Evolutionary conservation across 2,329 filamentous ascomycete genomes (phyloP).

Genomic region (Neofusicoccum umdonicola): DNA sequence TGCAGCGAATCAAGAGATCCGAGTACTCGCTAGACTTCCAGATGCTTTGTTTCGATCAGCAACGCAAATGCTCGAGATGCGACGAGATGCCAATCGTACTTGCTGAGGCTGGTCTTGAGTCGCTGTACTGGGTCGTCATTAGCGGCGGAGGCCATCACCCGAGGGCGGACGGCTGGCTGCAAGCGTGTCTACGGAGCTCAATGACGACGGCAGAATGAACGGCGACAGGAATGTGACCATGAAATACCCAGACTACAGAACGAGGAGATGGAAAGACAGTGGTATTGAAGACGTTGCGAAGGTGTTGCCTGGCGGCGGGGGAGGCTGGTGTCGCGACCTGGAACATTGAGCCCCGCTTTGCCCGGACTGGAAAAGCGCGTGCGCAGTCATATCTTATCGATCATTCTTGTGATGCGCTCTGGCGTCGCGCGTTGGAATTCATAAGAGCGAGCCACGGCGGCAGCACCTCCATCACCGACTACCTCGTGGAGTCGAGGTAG

Average conservation of each 20-base stretch:
- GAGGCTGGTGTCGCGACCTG: conserved; percentile 6
- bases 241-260: neutral
- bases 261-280: neutral
- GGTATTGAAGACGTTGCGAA: neutral
- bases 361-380: neutral
- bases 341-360: conserved; percentile 4
- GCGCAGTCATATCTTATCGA: neutral
- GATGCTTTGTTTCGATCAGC: neutral
- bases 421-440: no score
- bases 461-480: no score
- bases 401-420: no score
- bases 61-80: neutral
- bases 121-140: conserved; percentile 6
- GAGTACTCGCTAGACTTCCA: conserved; percentile 14
- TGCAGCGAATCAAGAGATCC: conserved; percentile 10
- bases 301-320: neutral
- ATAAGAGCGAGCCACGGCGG: no score
- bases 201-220: neutral
- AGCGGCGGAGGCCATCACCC: conserved; percentile 8
- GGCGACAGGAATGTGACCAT: neutral
- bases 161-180: neutral
- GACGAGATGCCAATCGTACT: neutral
- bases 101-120: conserved; percentile 13
- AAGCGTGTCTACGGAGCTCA: neutral
- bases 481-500: no score